Evolutionary conservation across 768 basidiomycete genomes (phyloP), one percentile per base, ranked within the genome.

Genomic region (Mycena crocata): DNA sequence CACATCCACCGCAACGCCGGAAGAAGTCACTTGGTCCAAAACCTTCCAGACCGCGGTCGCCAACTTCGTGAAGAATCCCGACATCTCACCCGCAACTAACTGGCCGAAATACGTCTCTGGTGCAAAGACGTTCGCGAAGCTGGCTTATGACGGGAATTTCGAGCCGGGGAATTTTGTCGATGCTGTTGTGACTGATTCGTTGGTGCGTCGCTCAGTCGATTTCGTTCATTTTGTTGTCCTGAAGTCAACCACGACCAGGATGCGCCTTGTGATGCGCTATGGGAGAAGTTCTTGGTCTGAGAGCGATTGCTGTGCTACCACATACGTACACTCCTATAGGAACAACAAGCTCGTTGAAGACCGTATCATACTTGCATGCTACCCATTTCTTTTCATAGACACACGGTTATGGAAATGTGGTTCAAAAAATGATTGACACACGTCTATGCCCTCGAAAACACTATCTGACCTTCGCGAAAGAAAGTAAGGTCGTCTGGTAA

Each of bases 21-120:
- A 67, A 6, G 72, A 76, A 56, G 68, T 49, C 21, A 63, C 68
- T 44, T 60, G 74, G 34, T 76, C 74, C 8, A 32, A 32, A 0
- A 76, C 69, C 24, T 61, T 74, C 39, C 73, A 74, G 51, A 72
- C 69, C n/a, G 50, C 64, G 5, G 64, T 72, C 46, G 67, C 69
- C 24, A 72, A 72, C 39, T 74, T 74, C 49, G 57, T 72, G 12
- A 74, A 74, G 49, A 54, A 74, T 52, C 73, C 73, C 1, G 26
- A 23, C 14, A 42, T 44, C 5, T 64, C 66, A 14, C 73, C 73
- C 13, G 69, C 73, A 19, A 32, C 56, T 8, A 65, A 64, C 40
- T 74, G 73, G 73, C 59, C 52, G 2, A 57, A 66, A 48, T 74
- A 68, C 30, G 28, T 62, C 15, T 67, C 69, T 14, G 61, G 65